Base-by-base conservation (phyloP, 2,329 filamentous ascomycete species). In the Fusarium sp. region DNA sequence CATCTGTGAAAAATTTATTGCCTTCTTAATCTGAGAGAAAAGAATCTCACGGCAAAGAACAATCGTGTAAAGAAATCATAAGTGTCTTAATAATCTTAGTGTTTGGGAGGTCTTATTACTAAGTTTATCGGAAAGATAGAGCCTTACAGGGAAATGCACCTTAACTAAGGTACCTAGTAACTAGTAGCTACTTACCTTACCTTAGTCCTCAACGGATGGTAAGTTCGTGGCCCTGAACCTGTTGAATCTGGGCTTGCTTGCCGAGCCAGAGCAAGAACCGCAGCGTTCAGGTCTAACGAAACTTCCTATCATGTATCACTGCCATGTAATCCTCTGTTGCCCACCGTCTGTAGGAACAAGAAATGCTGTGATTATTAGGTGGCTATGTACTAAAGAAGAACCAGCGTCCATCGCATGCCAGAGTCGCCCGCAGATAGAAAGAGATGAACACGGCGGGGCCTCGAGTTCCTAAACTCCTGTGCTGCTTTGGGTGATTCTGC, bases 401-500 rank as follows among this genome's bases (percentile, higher is more conserved):
- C 33, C 53, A 61, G 25, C 47, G 41, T 52, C 36, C 20, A 53
- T 39, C 44, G 59, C 71, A 73, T 73, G 62, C 71, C 71, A 72
- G 68, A 64, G 61, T 65, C 41, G 22, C 63, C 54, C 36, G 33
- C 36, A 47, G 55, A 57, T 35, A 36, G 49, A 31, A 66, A 53
- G 42, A 50, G 44, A 45, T 31, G 53, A 29, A 50, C 27, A 25
- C 22, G 33, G 45, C 46, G 54, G 55, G 39, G 31, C 55, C 52
- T 55, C 59, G 46, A 61, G 65, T 68, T 52, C 55, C 61, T 54
- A 29, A 49, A 42, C 47, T 49, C 60, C 31, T 55, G 31, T 49
- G 54, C 58, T 68, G 58, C 62, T 66, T 72, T 56, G 53, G 64
- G 69, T 68, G 57, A 70, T 73, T 62, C 66, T 72, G 70, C 62